Conservation (phyloP, 257 asterid species). For the Ehretia macrophylla region DNA sequence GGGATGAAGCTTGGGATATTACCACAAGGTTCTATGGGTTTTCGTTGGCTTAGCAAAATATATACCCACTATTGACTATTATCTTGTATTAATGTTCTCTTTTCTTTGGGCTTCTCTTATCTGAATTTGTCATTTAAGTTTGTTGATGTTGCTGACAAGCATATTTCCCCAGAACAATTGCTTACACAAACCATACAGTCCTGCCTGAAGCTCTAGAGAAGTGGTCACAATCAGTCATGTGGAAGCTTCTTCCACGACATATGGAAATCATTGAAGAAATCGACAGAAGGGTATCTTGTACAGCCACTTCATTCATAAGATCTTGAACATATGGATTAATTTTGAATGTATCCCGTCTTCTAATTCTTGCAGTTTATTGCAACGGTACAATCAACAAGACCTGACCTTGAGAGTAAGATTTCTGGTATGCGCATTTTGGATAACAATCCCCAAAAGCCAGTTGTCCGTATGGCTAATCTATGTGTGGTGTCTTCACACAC, state of each 20-base stretch:
- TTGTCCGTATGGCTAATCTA: conserved; percentile 98
- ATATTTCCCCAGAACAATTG: conserved; percentile 64
- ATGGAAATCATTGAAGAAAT: conserved; percentile 97
- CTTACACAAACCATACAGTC: conserved; percentile 97
- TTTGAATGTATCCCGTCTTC: conserved; percentile 4
- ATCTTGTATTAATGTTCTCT: not conserved
- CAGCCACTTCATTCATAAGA: conserved; percentile 5
- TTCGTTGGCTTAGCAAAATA: not conserved
- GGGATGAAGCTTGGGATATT: conserved; percentile 99
- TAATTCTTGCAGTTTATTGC: conserved; percentile 60
- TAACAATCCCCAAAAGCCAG: conserved; percentile 75
- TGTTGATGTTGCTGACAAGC: conserved; percentile 18
- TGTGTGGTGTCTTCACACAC: conserved; percentile 94
- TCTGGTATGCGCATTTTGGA: conserved; percentile 70
- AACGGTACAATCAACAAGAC: conserved; percentile 58
- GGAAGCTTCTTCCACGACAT: conserved; percentile 99
- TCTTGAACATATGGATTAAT: conserved; percentile 3
- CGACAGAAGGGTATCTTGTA: conserved; percentile 70
- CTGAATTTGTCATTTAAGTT: conserved; percentile 5
- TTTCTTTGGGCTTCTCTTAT: conserved; percentile 13
- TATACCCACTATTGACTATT: not conserved
- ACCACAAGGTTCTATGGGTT: conserved; percentile 57
- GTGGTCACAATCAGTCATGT: conserved; percentile 98
- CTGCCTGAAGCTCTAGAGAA: conserved; percentile 99
- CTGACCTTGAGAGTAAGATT: conserved; percentile 77